Conservation (phyloP, 176 grass and related monocot genomes). For the Tuctoria greenei region DNA sequence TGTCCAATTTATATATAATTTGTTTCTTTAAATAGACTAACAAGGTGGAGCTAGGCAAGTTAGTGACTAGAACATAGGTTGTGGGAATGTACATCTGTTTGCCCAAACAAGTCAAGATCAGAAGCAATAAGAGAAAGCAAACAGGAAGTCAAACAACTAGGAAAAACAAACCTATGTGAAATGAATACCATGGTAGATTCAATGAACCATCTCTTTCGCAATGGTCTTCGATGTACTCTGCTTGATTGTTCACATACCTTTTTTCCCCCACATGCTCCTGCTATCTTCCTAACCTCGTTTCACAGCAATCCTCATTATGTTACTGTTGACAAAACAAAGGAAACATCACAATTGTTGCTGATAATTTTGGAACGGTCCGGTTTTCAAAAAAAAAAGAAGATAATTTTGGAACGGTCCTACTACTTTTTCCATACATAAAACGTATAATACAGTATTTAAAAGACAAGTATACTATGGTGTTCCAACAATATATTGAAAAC, state of each 20-base stretch:
- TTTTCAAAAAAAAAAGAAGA: no score
- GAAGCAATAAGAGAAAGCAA: not conserved
- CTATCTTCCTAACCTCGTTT: not conserved
- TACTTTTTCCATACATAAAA: not conserved
- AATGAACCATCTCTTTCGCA: no score
- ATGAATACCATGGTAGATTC: constrained; percentile 12
- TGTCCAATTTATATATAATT: not conserved
- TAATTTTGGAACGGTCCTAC: not conserved
- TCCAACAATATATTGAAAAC: not conserved
- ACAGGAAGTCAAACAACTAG: not conserved
- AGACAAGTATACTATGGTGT: not conserved
- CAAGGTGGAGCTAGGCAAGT: not conserved
- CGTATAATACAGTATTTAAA: not conserved
- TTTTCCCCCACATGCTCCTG: not conserved
- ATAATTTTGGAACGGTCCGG: no score
- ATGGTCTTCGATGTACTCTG: not conserved
- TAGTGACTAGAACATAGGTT: not conserved
- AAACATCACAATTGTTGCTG: not conserved
- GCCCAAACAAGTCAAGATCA: not conserved
- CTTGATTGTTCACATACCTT: not conserved
- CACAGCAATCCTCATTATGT: not conserved
- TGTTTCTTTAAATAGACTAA: not conserved
- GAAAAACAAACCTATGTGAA: constrained; percentile 15
- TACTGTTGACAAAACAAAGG: constrained; percentile 10
- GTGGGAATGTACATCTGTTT: not conserved